phyloP scores from a whole-genome alignment of 83 land plant genomes.

The Picea mariana region DNA sequence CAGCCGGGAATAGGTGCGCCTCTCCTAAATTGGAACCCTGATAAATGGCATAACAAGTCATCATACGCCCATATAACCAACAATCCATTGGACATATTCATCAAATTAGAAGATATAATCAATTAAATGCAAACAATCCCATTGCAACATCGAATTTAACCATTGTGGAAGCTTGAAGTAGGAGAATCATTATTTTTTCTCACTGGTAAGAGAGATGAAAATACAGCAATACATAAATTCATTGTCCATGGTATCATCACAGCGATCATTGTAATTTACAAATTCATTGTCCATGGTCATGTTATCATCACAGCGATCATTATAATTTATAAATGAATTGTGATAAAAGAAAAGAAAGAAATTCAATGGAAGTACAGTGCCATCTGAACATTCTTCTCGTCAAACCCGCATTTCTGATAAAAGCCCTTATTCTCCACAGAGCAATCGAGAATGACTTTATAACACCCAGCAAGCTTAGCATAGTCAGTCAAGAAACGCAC shows the following conservation, averaged over 20 bases:
- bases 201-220: neutral
- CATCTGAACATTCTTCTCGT: conserved; percentile 59
- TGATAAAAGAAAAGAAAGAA: neutral
- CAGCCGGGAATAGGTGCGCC: no score
- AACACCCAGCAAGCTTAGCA: conserved; percentile 41
- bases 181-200: no score
- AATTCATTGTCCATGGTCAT: neutral
- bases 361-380: conserved; percentile 41
- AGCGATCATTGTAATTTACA: neutral
- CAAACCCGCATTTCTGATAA: conserved; percentile 69
- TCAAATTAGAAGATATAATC: no score
- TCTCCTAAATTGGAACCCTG: no score
- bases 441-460: conserved; percentile 78
- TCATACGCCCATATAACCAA: no score
- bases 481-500: conserved; percentile 35
- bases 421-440: conserved; percentile 38
- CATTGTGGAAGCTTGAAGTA: no score
- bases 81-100: no score
- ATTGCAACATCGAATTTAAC: no score
- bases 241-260: neutral
- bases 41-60: no score
- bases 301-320: neutral
- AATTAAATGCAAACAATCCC: no score
- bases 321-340: neutral
- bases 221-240: neutral